A percentile compares a stretch with the other conserved stretches of the same genome.
These are phyloP conservation scores for Arabis alpina DNA, from an alignment of 345 rosid genomes.

Conservation along the genomic window DNA sequence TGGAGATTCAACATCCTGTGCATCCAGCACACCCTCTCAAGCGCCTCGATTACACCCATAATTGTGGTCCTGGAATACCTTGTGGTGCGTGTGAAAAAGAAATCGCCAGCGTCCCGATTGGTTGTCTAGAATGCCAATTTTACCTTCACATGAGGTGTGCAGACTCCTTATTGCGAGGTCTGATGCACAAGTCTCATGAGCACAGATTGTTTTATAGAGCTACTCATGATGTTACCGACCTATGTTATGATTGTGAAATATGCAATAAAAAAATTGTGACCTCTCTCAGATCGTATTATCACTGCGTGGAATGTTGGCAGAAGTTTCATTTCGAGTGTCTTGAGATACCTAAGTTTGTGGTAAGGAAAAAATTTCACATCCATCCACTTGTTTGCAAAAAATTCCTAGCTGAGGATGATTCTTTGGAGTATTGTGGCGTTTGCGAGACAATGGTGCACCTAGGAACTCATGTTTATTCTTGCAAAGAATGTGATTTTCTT, in stretches of 20 bases:
- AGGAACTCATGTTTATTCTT: slow-evolving; percentile 23
- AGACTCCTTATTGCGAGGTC: not conserved
- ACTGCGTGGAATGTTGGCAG: slow-evolving; percentile 11
- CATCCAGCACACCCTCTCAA: not conserved
- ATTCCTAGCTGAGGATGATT: not conserved
- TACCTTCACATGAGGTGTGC: not conserved
- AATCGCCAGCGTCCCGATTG: not conserved
- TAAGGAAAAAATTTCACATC: not conserved
- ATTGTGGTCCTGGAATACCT: no score
- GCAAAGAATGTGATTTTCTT: slow-evolving; percentile 24
- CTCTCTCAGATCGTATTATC: not conserved
- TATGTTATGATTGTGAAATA: not conserved
- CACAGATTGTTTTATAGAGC: not conserved
- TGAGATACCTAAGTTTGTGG: not conserved
- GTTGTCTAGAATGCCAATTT: not conserved
- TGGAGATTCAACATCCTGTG: not conserved
- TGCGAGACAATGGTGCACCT: slow-evolving; percentile 16
- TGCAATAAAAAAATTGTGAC: not conserved
- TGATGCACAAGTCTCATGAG: not conserved
- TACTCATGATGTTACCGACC: no score
- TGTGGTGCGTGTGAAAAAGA: no score
- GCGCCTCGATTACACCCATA: not conserved
- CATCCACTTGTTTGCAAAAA: slow-evolving; percentile 8
- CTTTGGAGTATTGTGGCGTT: slow-evolving; percentile 20
- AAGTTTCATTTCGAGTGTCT: slow-evolving; percentile 28